Conservation (phyloP, 1,139 yeast genomes). For the Kodamaea sp. region DNA sequence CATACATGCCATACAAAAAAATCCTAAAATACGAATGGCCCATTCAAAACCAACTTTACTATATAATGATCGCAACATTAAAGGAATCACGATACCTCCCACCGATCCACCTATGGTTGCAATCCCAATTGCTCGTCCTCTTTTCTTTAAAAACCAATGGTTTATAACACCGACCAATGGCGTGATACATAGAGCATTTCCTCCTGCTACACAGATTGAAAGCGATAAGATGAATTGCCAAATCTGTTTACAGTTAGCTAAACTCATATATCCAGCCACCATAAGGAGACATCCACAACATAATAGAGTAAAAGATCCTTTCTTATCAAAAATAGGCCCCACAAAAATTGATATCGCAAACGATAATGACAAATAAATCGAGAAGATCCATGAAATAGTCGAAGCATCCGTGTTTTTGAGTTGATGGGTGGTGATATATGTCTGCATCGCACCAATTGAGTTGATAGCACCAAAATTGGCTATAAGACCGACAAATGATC, state of each 20-base stretch:
- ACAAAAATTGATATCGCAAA: constrained; percentile 31
- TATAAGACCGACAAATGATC: constrained; percentile 32
- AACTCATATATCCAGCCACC: constrained; percentile 33
- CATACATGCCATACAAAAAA: constrained; percentile 31
- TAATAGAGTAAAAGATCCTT: constrained; percentile 29
- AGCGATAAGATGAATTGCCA: constrained; percentile 37
- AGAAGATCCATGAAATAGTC: constrained; percentile 35
- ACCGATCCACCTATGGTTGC: constrained; percentile 41
- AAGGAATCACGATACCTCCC: constrained; percentile 36
- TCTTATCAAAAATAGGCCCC: constrained; percentile 37
- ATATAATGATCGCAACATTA: constrained; percentile 31
- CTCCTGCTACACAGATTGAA: constrained; percentile 32
- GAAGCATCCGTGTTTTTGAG: constrained; percentile 18
- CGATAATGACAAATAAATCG: constrained; percentile 31
- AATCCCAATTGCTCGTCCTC: constrained; percentile 35
- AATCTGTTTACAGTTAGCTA: constrained; percentile 27
- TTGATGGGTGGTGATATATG: constrained; percentile 33
- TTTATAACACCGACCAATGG: constrained; percentile 38
- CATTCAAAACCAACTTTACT: constrained; percentile 31
- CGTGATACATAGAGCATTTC: constrained; percentile 33
- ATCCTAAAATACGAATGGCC: constrained; percentile 35
- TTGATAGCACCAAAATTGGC: constrained; percentile 33
- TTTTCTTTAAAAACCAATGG: constrained; percentile 35
- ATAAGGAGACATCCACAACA: constrained; percentile 24
- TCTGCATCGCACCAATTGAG: constrained; percentile 36